These are phyloP conservation scores for Colletotrichum cordylinicola DNA, from an alignment of 2,329 filamentous ascomycete genomes.

Conservation along the genomic window DNA sequence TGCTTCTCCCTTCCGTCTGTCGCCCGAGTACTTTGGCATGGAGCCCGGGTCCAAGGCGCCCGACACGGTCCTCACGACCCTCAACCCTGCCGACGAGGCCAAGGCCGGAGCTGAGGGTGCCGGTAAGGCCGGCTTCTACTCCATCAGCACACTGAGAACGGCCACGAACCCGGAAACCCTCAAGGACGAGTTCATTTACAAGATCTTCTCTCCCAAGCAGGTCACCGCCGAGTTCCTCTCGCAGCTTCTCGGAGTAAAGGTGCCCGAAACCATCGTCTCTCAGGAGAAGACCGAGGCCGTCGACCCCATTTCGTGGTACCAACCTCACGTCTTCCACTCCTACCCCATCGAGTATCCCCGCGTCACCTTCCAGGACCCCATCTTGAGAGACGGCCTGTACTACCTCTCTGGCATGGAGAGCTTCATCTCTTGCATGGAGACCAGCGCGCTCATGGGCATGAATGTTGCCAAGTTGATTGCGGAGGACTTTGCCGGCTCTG, in stretches of 20 bases:
- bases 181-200: conserved; percentile 64
- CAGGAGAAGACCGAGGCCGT: conserved; percentile 33
- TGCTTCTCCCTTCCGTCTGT: conserved; percentile 76
- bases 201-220: conserved; percentile 66
- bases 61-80: conserved; percentile 81
- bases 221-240: conserved; percentile 60
- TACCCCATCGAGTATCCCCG: conserved; percentile 88
- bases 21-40: conserved; percentile 75
- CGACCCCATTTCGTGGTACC: conserved; percentile 74
- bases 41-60: conserved; percentile 64
- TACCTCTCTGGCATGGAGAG: conserved; percentile 83
- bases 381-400: conserved; percentile 71
- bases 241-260: conserved; percentile 52
- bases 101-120: conserved; percentile 61
- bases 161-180: conserved; percentile 65
- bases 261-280: conserved; percentile 46
- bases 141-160: conserved; percentile 75
- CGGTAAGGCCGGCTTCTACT: conserved; percentile 83
- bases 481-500: conserved; percentile 55
- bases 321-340: conserved; percentile 79
- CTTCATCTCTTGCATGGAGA: conserved; percentile 98
- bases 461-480: conserved; percentile 78
- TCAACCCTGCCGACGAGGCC: conserved; percentile 64
- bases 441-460: conserved; percentile 88
- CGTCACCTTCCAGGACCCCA: conserved; percentile 83